Evolutionary conservation across 1,284 basidiomycete species (phyloP).

Genomic region (Phellopilus nigrolimitatus): DNA sequence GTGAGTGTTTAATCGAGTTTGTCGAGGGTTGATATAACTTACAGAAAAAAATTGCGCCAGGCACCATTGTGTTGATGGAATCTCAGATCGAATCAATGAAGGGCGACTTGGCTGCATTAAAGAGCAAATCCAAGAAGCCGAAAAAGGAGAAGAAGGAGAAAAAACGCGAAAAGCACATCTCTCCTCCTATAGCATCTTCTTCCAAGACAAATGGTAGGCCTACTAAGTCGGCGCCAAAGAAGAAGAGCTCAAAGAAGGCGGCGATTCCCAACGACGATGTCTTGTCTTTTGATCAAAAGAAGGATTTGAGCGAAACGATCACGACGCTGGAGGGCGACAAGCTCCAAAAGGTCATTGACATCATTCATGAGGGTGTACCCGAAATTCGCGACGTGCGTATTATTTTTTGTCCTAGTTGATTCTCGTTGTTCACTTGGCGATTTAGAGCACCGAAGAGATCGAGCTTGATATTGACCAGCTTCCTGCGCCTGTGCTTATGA

Average conservation of each 20-base stretch:
- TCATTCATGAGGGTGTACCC: conserved; percentile 87
- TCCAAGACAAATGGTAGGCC: conserved; percentile 51
- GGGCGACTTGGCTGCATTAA: conserved; percentile 57
- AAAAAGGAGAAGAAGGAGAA: conserved; percentile 65
- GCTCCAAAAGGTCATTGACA: conserved; percentile 81
- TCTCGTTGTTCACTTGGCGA: conserved; percentile 16
- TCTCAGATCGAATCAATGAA: conserved; percentile 69
- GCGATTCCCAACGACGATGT: conserved; percentile 55
- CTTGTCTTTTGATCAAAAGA: conserved; percentile 91
- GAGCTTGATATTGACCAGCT: conserved; percentile 93
- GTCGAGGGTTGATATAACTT: too few species aligned
- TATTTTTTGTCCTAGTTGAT: conserved; percentile 10
- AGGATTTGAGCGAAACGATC: conserved; percentile 92
- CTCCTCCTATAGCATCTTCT: conserved; percentile 50
- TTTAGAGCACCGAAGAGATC: conserved; percentile 89
- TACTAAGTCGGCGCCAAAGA: conserved; percentile 41
- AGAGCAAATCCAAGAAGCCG: conserved; percentile 42
- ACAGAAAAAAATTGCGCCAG: conserved; percentile 33
- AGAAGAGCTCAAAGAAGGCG: conserved; percentile 39
- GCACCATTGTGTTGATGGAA: conserved; percentile 62
- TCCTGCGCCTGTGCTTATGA: conserved; percentile 77
- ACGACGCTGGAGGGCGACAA: conserved; percentile 71
- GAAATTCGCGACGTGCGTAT: conserved; percentile 82
- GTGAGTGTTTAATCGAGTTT: conserved; percentile 36
- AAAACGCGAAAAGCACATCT: conserved; percentile 42